These are phyloP conservation scores for Coemansia sp. DNA, from an alignment of 192 early-diverging fungal species.

Conservation along the genomic window DNA sequence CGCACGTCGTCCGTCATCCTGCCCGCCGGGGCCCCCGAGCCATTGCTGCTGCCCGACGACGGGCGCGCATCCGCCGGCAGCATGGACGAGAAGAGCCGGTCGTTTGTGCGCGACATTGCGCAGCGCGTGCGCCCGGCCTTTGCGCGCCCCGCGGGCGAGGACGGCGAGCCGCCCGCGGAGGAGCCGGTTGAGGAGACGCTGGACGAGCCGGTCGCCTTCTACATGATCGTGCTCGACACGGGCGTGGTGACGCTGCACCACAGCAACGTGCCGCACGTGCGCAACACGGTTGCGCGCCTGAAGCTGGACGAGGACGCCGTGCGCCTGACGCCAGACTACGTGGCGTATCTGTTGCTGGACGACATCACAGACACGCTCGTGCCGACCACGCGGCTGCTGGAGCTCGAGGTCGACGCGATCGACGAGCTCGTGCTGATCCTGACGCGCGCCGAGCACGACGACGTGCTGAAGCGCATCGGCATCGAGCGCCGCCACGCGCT, in stretches of 20 bases:
- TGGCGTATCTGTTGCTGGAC: slow-evolving; percentile 91
- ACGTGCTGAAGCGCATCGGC: slow-evolving; percentile 75
- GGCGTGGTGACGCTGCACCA: slow-evolving; percentile 46
- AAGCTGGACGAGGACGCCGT: slow-evolving; percentile 34
- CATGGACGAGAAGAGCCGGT: slow-evolving; percentile 9
- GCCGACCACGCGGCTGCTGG: slow-evolving; percentile 81
- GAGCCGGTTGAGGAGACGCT: slow-evolving; percentile 15
- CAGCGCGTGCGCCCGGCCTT: slow-evolving; percentile 7
- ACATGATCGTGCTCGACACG: slow-evolving; percentile 33
- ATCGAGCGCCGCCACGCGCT: slow-evolving; percentile 70
- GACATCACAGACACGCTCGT: slow-evolving; percentile 93
- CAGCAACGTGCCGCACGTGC: slow-evolving; percentile 32
- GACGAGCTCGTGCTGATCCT: slow-evolving; percentile 93
- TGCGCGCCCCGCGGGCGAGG: not conserved
- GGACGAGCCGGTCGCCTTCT: slow-evolving; percentile 47
- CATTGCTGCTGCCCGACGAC: too few relatives aligned
- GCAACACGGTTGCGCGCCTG: slow-evolving; percentile 59
- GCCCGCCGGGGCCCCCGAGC: too few relatives aligned
- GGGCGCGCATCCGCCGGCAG: not conserved
- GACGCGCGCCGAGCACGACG: slow-evolving; percentile 79
- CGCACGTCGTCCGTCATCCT: too few relatives aligned
- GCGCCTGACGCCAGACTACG: slow-evolving; percentile 70
- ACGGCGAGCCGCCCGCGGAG: not conserved
- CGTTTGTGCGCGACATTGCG: slow-evolving; percentile 24
- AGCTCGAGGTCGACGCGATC: slow-evolving; percentile 93